phyloP scores from a whole-genome alignment of 129 eudicot species.

The Flaveria trinervia region DNA sequence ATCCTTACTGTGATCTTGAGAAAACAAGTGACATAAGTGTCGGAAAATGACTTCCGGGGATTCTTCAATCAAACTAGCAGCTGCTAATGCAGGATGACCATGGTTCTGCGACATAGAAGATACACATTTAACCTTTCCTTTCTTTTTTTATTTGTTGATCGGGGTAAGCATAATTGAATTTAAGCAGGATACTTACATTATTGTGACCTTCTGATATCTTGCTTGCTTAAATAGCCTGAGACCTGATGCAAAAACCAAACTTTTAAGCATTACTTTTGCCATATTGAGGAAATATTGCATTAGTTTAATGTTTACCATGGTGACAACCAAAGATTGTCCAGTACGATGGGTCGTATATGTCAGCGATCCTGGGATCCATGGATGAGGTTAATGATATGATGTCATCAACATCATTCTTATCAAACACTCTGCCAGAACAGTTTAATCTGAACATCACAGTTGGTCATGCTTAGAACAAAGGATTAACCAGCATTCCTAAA shows the following conservation, averaged over 20 bases:
- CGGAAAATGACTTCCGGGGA: slow-evolving; percentile 67
- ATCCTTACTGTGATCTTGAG: slow-evolving; percentile 80
- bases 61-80: slow-evolving; percentile 69
- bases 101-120: slow-evolving; percentile 41
- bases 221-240: slow-evolving; percentile 72
- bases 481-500: background rate
- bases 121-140: background rate
- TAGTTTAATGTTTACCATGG: slow-evolving; percentile 46
- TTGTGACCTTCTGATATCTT: slow-evolving; percentile 43
- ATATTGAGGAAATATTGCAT: background rate
- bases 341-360: slow-evolving; percentile 62
- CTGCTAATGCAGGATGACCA: slow-evolving; percentile 67
- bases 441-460: slow-evolving; percentile 43
- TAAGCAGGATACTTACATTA: slow-evolving; percentile 41
- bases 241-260: slow-evolving; percentile 40
- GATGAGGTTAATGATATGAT: slow-evolving; percentile 47
- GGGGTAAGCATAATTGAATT: background rate
- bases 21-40: slow-evolving; percentile 77
- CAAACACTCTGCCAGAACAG: slow-evolving; percentile 35
- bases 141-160: background rate
- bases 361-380: slow-evolving; percentile 53
- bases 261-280: slow-evolving; percentile 17
- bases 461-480: slow-evolving; percentile 21
- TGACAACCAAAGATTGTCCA: slow-evolving; percentile 79
- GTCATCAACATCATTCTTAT: slow-evolving; percentile 45